phyloP scores from a whole-genome alignment of 805 yeast genomes.

The Kregervanrija delftensis region DNA sequence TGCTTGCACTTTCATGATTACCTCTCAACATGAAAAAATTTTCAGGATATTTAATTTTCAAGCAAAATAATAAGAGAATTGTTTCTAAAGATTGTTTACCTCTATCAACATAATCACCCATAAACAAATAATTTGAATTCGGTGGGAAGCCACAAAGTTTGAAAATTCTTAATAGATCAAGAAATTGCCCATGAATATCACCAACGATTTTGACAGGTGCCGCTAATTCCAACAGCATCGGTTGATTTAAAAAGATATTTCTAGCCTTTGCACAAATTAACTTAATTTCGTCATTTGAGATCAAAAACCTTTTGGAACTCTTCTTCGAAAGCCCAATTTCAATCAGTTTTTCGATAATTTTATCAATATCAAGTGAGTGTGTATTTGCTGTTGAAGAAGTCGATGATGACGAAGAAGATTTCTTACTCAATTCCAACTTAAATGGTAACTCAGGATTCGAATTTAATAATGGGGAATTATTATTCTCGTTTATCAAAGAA shows the following conservation, averaged over 20 bases:
- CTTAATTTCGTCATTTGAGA: constrained; percentile 48
- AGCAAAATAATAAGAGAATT: constrained; percentile 42
- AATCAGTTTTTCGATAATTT: constrained; percentile 54
- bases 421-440: neutral
- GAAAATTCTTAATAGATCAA: constrained; percentile 47
- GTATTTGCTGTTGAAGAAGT: neutral
- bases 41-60: constrained; percentile 53
- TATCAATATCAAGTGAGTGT: constrained; percentile 43
- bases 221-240: constrained; percentile 55
- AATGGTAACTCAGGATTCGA: constrained; percentile 2
- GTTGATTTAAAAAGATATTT: constrained; percentile 56
- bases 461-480: neutral
- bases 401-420: neutral
- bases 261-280: constrained; percentile 52
- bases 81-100: constrained; percentile 55
- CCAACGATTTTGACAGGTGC: constrained; percentile 83
- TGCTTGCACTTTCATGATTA: constrained; percentile 52
- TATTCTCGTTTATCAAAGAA: neutral
- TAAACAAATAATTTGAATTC: constrained; percentile 44
- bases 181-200: constrained; percentile 69
- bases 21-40: constrained; percentile 56
- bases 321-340: constrained; percentile 40
- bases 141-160: constrained; percentile 58
- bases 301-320: constrained; percentile 41
- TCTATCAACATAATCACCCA: constrained; percentile 57